Conservation (phyloP, 1,284 basidiomycete species). For the Erythrobasidium hasegawianum region DNA sequence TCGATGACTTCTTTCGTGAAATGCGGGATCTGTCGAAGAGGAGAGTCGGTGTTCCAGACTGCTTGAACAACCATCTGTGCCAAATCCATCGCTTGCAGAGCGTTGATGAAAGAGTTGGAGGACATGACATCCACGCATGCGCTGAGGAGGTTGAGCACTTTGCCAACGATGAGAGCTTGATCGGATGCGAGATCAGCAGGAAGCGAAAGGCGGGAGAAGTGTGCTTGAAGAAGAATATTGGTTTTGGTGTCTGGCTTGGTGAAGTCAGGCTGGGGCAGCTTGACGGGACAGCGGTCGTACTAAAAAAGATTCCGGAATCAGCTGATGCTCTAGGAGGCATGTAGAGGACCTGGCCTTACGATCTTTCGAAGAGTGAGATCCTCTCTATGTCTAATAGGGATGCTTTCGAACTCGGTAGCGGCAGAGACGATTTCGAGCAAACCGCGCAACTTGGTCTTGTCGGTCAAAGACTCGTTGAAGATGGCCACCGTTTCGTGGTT, state of each 20-base stretch:
- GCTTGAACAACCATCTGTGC: conserved; percentile 99
- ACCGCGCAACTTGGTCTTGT: conserved; percentile 95
- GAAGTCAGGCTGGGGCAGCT: conserved; percentile 77
- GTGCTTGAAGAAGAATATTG: conserved; percentile 91
- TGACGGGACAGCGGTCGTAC: conserved; percentile 96
- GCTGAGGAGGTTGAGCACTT: conserved; percentile 81
- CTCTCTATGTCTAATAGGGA: conserved; percentile 76
- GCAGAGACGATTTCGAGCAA: conserved; percentile 93
- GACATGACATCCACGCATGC: conserved; percentile 69
- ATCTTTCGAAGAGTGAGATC: conserved; percentile 44
- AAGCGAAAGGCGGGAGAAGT: conserved; percentile 86
- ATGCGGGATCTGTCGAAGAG: conserved; percentile 90
- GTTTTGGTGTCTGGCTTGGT: conserved; percentile 97
- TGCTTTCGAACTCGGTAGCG: conserved; percentile 89
- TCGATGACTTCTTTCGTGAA: conserved; percentile 83
- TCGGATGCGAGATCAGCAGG: conserved; percentile 91
- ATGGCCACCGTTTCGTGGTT: conserved; percentile 91
- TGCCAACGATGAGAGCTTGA: conserved; percentile 78
- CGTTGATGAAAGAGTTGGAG: conserved; percentile 89
- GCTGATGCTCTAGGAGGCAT: conserved; percentile 40
- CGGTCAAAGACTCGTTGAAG: conserved; percentile 91
- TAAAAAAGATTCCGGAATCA: conserved; percentile 64
- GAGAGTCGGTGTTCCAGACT: conserved; percentile 93
- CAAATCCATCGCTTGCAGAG: conserved; percentile 94
- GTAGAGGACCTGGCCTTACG: not conserved